Evolutionary conservation across 768 basidiomycete genomes (phyloP), one percentile per base, ranked within the genome.

Genomic region (Tricholoma furcatifolium): DNA sequence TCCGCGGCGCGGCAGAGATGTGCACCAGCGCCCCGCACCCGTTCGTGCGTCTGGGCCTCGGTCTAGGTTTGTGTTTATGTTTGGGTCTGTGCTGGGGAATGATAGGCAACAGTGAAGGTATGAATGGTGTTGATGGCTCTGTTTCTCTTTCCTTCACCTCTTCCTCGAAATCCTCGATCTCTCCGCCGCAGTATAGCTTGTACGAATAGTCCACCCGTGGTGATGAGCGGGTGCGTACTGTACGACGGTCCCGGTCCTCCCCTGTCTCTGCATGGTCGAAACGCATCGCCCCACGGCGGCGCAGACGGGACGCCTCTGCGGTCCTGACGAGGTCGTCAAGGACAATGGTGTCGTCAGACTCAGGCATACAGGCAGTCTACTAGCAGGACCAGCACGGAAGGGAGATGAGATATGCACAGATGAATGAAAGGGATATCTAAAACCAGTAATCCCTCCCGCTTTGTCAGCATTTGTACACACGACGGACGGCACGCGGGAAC

Each of bases 301-400:
- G 79, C 48, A 89, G 70, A 5, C 88, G 75, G 3, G 88, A 89
- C 0, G 85, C 84, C 62, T 90, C 88, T 14, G 83, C 88, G 1
- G 83, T 83, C 46, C 88, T 84, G 14, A 89, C 75, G 38, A 90
- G 76, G 65, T 89, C 87, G 2, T 85, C 86, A 41, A 89, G 78
- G 17, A 88, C 80, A 51, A 90, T 84, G 30, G 82, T 77, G 62
- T 83, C 84, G 59, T 90, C 87, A 2, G 73, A 76, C 53, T 87
- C 84, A 34, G 30, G 11, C 49, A 43, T 42, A 10, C 17, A 34
- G n/a, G n/a, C n/a, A n/a, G n/a, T n/a, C n/a, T n/a, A n/a, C n/a
- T n/a, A n/a, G n/a, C n/a, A n/a, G n/a, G n/a, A n/a, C n/a, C 4
- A 27, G 27, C 7, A 27, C 7, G 7, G 27, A 27, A 7, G 3